Evolutionary conservation across 129 eudicot genomes (phyloP).

Genomic region (Pseudognaphalium luteoalbum): DNA sequence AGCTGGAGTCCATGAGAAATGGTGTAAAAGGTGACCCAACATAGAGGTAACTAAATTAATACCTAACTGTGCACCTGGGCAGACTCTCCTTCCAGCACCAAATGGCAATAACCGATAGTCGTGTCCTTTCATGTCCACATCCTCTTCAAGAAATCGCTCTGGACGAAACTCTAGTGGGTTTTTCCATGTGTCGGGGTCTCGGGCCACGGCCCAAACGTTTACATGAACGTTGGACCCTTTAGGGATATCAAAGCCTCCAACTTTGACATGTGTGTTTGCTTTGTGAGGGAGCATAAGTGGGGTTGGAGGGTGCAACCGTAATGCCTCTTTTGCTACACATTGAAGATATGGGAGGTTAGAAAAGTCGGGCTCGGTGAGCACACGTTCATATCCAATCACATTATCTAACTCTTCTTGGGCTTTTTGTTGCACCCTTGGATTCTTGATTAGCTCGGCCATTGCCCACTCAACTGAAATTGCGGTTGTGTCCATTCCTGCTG

Average conservation of each 20-base stretch:
- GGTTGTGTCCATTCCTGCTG: conserved; percentile 79
- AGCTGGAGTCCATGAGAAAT: conserved; percentile 62
- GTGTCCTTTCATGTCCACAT: conserved; percentile 87
- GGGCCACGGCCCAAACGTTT: conserved; percentile 79
- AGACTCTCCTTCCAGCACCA: conserved; percentile 76
- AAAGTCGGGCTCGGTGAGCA: conserved; percentile 62
- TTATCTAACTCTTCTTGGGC: conserved; percentile 73
- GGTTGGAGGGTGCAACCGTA: conserved; percentile 80
- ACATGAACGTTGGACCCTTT: conserved; percentile 68
- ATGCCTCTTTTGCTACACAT: conserved; percentile 62
- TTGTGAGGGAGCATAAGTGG: conserved; percentile 82
- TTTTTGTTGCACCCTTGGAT: conserved; percentile 71
- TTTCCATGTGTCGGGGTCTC: conserved; percentile 60
- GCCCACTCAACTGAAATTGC: conserved; percentile 80
- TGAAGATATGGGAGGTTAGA: conserved; percentile 69
- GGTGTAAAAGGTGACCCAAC: conserved; percentile 71
- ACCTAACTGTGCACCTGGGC: conserved; percentile 74
- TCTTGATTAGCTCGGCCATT: conserved; percentile 76
- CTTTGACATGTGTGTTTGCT: conserved; percentile 55
- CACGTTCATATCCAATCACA: conserved; percentile 56
- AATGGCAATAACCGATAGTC: conserved; percentile 68
- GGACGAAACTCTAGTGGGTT: conserved; percentile 59
- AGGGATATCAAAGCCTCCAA: conserved; percentile 77
- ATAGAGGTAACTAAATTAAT: conserved; percentile 62
- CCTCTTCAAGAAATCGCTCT: conserved; percentile 68